Evolutionary conservation across 1,284 basidiomycete genomes (phyloP), one percentile per base, ranked within the genome.

Genomic region (Boletus mariae): DNA sequence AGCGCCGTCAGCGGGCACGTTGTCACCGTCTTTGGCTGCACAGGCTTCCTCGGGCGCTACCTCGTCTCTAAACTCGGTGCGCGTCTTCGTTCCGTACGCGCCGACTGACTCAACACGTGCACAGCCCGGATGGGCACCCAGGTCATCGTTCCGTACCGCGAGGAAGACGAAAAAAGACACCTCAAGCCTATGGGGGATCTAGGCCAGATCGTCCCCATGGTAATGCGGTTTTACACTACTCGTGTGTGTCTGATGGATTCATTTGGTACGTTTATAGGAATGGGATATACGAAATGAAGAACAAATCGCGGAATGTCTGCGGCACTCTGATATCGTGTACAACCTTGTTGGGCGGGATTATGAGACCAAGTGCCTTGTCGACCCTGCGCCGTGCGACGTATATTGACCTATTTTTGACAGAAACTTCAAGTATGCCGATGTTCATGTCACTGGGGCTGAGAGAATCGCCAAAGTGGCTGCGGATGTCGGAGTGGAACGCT

Each of bases 11-110:
- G 87, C 49, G 94, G 94, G 3, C 94, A 95, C 73, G 84, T 89
- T 45, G 96, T 90, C 41, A 99, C 96, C 29, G 95, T 99, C 52
- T 99, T 99, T 75, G 96, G 96, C 34, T 92, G 87, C 68, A 98
- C 95, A 10, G 93, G 95, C 7, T 99, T 98, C 72, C 77, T 99
- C 51, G 96, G 96, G 49, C 79, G 95, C 66, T 99, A 98, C 74
- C 77, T 98, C 49, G 92, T 99, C 45, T 83, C 89, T 46, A 97
- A 97, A 75, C 82, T 97, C 12, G 90, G 90, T 92, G 63, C 57
- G 85, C 72, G 52, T 49, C 52, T 5, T 31, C 4, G 6, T 1
- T 20, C 7, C 23, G 25, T 17, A 15, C 46, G 23, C 34, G 9
- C 13, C 44, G 55, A 53, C 55, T 53, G 35, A 20, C 54, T 2